These are phyloP conservation scores for Plenodomus lindquistii DNA, from an alignment of 2,329 filamentous ascomycete species.

Conservation along the genomic window DNA sequence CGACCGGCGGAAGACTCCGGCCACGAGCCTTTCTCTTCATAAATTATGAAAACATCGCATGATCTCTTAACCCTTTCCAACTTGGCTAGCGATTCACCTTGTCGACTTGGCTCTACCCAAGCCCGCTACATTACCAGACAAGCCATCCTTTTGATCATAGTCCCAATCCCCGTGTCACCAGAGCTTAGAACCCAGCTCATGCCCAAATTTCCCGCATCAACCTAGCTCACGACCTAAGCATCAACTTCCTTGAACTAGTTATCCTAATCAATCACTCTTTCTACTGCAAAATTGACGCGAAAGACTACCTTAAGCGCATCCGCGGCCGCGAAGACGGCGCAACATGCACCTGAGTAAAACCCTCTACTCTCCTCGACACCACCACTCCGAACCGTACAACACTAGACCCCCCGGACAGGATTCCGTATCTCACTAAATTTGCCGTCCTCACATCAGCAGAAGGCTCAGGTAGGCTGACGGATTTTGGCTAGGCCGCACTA, in stretches of 20 bases:
- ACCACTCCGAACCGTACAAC: neutral
- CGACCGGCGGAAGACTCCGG: conserved; percentile 60
- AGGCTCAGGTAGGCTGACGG: conserved; percentile 88
- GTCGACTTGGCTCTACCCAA: conserved; percentile 44
- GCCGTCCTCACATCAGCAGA: conserved; percentile 87
- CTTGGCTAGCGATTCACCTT: conserved; percentile 39
- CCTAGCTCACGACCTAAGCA: conserved; percentile 72
- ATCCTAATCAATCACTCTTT: conserved; percentile 95
- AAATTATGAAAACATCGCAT: conserved; percentile 93
- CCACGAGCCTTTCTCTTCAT: conserved; percentile 87
- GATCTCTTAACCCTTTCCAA: conserved; percentile 86
- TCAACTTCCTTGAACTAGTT: conserved; percentile 81
- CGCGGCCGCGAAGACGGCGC: conserved; percentile 86
- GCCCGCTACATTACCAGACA: conserved; percentile 80
- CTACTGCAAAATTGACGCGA: conserved; percentile 77
- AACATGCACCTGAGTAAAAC: conserved; percentile 90
- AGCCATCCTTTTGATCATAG: conserved; percentile 85
- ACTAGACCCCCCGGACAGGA: conserved; percentile 57
- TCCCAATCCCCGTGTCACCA: conserved; percentile 64
- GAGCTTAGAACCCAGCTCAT: conserved; percentile 69
- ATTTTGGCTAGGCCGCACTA: conserved; percentile 96
- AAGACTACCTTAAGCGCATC: conserved; percentile 81
- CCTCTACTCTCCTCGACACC: conserved; percentile 56
- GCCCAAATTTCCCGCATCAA: conserved; percentile 64
- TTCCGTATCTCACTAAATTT: conserved; percentile 97